Conservation (phyloP, 2,329 filamentous ascomycete species). For the Ceratocystis cubensis region DNA sequence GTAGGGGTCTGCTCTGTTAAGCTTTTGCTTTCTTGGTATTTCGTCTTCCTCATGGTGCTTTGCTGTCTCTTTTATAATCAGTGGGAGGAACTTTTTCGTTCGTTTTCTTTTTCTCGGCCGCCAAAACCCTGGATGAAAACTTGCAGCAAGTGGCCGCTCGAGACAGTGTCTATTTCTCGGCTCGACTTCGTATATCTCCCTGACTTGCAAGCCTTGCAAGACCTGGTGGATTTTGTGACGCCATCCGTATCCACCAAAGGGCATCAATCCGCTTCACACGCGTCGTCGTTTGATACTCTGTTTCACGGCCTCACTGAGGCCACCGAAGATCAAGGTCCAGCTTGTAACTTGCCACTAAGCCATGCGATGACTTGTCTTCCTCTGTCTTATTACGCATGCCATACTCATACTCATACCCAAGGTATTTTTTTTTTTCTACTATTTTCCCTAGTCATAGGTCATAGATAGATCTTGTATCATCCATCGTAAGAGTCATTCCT, state of each 20-base stretch:
- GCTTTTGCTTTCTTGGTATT: too few relatives aligned
- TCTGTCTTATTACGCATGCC: too few relatives aligned
- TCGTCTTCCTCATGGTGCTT: neutral
- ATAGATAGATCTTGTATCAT: neutral
- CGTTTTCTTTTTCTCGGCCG: neutral
- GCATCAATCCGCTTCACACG: neutral
- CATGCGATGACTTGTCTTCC: too few relatives aligned
- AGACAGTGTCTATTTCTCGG: neutral
- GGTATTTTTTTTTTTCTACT: neutral
- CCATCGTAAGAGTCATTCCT: constrained; percentile 6
- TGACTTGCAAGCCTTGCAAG: neutral
- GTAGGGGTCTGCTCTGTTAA: too few relatives aligned
- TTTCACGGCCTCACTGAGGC: constrained; percentile 4
- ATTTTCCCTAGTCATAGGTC: neutral
- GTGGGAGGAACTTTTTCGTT: neutral
- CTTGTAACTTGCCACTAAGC: neutral
- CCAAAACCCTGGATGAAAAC: neutral
- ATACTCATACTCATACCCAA: neutral
- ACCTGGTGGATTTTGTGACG: neutral
- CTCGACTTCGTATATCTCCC: neutral
- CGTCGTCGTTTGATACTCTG: neutral
- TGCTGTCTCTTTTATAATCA: too few relatives aligned
- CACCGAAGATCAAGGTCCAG: neutral
- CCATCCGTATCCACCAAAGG: neutral
- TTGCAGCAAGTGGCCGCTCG: neutral